Base-by-base conservation (phyloP, 371 early-diverging fungal genomes). In the Lichtheimia ramosa region DNA sequence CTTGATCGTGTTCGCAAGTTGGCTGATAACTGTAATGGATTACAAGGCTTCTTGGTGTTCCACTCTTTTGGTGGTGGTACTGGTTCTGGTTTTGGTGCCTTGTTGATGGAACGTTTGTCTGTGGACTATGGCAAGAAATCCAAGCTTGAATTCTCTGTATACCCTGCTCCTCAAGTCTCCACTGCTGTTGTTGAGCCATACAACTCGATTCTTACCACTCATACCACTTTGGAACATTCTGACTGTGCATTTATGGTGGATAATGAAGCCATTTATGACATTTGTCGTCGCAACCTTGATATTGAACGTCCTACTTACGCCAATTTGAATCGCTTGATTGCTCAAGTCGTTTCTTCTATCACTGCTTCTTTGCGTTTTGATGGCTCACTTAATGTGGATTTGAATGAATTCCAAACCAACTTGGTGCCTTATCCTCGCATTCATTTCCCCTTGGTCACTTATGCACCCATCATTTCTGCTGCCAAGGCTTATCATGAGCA, bases 21-120 rank as follows among this genome's bases (percentile, higher is more conserved):
- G 55, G 94, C 96, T 43, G 98, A 98, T 83, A 95, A 93, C 88
- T 99, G 99, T 78, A 90, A 92, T 49, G 96, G 97, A 70, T 92
- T 96, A 52, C 96, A 96, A 80, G 96, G 98, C 65, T 92, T 96
- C 87, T 74, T 96, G 40, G 94, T 97, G 71, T 97, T 96, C 90
- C 98, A 98, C 87, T 96, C 97, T 62, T 98, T 99, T 79, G 99
- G 99, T 76, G 99, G 99, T 76, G 99, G 99, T 68, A 98, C 98
- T 58, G 99, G 99, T 58, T 96, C 97, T 56, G 99, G 99, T 73
- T 96, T 99, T 79, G 98, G 97, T 69, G 94, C 98, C 58, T 84
- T 98, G 61, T 85, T 99, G 56, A 86, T 98, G 74, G 97, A 98
- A 78, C 92, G 94, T 64, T 87, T 99, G 55, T 92, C 95, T 28